Base-by-base conservation (phyloP, 2,329 filamentous ascomycete genomes). In the Sporothrix dimorphospora region DNA sequence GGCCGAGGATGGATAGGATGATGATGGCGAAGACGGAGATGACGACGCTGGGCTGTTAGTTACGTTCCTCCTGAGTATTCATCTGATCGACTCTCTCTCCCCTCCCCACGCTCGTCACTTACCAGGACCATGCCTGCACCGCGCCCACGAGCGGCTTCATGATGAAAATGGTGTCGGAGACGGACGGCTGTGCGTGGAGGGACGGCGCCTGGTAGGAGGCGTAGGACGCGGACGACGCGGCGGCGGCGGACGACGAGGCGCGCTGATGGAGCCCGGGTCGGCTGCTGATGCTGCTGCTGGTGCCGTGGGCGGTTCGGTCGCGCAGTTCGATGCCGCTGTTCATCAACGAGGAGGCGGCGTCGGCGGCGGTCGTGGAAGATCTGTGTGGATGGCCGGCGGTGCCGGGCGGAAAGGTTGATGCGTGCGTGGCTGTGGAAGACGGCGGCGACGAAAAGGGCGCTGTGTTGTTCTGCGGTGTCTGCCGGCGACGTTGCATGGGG, bases 111-210 rank as follows among this genome's bases (percentile, higher is more conserved):
- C n/a, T n/a, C n/a, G n/a, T n/a, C n/a, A 81, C 89, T 80, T 86
- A 98, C 94, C 94, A 97, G 85, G 91, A 93, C 94, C 94, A 98
- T 79, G 94, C 95, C 85, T 97, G 94, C 85, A 94, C 88, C 76
- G 94, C 91, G 80, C 93, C 92, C 78, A 98, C 93, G 80, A 98
- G 86, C 77, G 95, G 94, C 91, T 98, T 98, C 94, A 98, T 98
- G 80, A 79, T 89, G 85, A 82, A 73, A 51, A 72, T 69, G 24
- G 72, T 70, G 73, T 72, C 57, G 47, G 69, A 68, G 49, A 57
- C 67, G 61, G 59, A 9, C 47, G 47, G 42, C 38, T 21, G 14
- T 19, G 53, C 5, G 53, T 19, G 38, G 40, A 40, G 69, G 1
- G 71, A 14, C 1, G 71, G 72, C n/a, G 70, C 61, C 49, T 47